phyloP scores from a whole-genome alignment of 2,329 filamentous ascomycete species.

The Penicillium digitatum region DNA sequence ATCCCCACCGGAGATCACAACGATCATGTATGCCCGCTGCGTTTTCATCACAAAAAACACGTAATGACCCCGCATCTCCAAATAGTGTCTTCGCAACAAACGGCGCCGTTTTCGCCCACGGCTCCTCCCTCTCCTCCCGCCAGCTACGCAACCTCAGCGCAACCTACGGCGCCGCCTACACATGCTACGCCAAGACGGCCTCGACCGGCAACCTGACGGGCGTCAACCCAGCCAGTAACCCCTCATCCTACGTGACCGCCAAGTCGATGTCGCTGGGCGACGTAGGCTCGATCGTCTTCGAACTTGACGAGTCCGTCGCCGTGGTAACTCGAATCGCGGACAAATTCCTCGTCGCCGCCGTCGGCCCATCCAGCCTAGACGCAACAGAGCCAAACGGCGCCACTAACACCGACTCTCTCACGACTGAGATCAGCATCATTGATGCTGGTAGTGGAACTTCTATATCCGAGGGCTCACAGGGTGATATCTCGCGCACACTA shows the following conservation, averaged over 20 bases:
- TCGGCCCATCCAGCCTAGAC: slow-evolving; percentile 36
- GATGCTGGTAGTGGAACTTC: slow-evolving; percentile 5
- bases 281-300: slow-evolving; percentile 45
- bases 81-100: slow-evolving; percentile 43
- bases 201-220: slow-evolving; percentile 42
- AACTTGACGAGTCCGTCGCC: slow-evolving; percentile 40
- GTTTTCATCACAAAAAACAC: neutral
- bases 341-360: slow-evolving; percentile 42
- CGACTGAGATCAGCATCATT: neutral
- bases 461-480: slow-evolving; percentile 11
- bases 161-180: slow-evolving; percentile 44
- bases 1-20: slow-evolving; percentile 43
- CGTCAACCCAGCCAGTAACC: slow-evolving; percentile 42
- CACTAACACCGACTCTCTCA: slow-evolving; percentile 2
- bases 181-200: slow-evolving; percentile 40
- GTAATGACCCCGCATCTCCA: neutral
- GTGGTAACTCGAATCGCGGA: slow-evolving; percentile 43
- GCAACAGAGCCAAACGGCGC: neutral
- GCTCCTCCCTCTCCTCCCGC: slow-evolving; percentile 38
- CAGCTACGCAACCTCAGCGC: slow-evolving; percentile 42
- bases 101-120: slow-evolving; percentile 44
- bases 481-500: slow-evolving; percentile 11
- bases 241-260: slow-evolving; percentile 42
- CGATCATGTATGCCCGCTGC: slow-evolving; percentile 35
- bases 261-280: slow-evolving; percentile 42